Base-by-base conservation (phyloP, 2,329 filamentous ascomycete genomes). In the Monilinia polystroma region DNA sequence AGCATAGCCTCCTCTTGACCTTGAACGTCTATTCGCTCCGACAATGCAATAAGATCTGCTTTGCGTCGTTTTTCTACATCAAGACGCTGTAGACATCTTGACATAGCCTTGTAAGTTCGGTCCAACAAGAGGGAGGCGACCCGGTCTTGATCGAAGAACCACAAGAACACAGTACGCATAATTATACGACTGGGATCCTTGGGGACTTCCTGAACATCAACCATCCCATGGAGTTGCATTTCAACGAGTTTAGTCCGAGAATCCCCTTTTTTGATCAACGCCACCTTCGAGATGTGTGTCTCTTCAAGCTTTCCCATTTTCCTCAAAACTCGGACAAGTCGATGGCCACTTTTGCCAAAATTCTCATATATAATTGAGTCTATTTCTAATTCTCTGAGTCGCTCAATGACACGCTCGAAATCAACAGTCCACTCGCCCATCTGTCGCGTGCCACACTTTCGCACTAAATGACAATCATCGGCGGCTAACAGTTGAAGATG, bases 261-360 rank as follows among this genome's bases (percentile, higher is more conserved):
- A 64, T 97, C 92, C 67, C 90, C 88, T 73, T 94, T 91, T 67
- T 90, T 90, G 81, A 97, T 89, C 68, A 99, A 85, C 64, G 90
- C 91, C 66, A 93, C 84, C 60, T 88, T 88, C 49, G 91, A 90
- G 16, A 97, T 83, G 68, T 91, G 89, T 78, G 96, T 96, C 78
- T 99, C 95, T 72, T 98, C 94, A n/a, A 98, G 82, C 75, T 95
- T 97, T 64, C 95, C 95, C 75, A 93, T 92, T 67, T 90, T 88
- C 51, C 90, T 85, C 26, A 99, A 84, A 66, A 98, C 92, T 26
- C 92, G 90, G 26, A 93, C 85, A n/a, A 99, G 82, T 11, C 94
- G 90, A 23, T 94, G 84, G 0, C 92, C 92, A 57, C 90, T 82
- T 10, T 86, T 85, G 10, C 92, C 93, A 72, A 92, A 93, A 2